Percentiles rank a stretch among this genome's conserved stretches.
Conservation (phyloP, 2,329 filamentous ascomycete species). For the Stemphylium lycopersici region DNA sequence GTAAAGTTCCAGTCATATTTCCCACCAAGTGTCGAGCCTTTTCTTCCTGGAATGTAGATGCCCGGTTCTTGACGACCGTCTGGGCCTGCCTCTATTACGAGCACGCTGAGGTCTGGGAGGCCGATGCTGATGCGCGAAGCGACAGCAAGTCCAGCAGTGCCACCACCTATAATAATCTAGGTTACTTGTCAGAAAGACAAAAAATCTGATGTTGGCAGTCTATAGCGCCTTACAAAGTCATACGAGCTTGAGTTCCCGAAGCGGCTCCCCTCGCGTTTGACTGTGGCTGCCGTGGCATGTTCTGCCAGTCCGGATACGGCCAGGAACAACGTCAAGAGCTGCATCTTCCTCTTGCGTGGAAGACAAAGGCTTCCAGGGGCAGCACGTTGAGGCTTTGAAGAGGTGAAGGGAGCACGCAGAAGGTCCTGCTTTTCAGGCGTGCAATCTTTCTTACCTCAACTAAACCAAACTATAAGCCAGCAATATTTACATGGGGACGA, state of each 20-base stretch:
- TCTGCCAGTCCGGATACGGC: conserved; percentile 8
- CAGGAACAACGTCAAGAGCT: conserved; percentile 3
- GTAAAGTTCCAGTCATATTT: conserved; percentile 52
- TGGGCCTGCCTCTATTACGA: conserved; percentile 39
- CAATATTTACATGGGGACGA: neutral
- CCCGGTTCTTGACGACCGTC: conserved; percentile 36
- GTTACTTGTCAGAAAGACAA: neutral
- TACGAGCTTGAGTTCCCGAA: neutral
- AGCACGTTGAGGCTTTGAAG: neutral
- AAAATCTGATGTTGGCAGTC: neutral
- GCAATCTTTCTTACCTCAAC: neutral
- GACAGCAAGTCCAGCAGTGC: conserved; percentile 39
- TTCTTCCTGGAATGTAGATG: conserved; percentile 35
- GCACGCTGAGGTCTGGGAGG: conserved; percentile 26
- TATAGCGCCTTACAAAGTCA: conserved; percentile 7
- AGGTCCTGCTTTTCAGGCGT: neutral
- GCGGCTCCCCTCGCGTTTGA: neutral
- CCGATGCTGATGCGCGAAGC: conserved; percentile 44
- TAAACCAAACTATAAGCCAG: neutral
- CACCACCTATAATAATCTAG: conserved; percentile 32
- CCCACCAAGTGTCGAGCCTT: conserved; percentile 35
- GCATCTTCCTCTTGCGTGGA: conserved; percentile 11
- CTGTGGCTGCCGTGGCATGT: conserved; percentile 3
- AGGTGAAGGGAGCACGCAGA: neutral
- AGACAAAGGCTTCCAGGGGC: neutral